Percentiles rank a stretch among this genome's conserved stretches.
Evolutionary conservation across 805 yeast genomes (phyloP).

Genomic region (Trichomonascus vanleenenianus): DNA sequence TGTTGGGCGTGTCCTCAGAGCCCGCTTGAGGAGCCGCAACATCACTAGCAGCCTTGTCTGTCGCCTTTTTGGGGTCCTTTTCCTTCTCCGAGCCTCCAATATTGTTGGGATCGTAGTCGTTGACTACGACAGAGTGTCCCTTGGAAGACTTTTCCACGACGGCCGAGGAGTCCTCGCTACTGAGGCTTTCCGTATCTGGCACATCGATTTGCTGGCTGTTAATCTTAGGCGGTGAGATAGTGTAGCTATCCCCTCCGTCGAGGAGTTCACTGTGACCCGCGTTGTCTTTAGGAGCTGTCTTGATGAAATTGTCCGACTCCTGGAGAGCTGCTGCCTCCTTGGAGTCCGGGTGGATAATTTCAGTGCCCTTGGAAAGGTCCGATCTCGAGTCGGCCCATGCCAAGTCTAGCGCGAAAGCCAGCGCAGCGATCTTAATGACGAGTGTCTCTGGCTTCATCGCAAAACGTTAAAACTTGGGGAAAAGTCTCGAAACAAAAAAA

Average conservation of each 20-base stretch:
- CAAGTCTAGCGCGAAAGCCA: too few relatives aligned
- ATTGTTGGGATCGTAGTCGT: slow-evolving; percentile 31
- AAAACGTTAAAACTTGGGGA: too few relatives aligned
- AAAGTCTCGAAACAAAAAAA: too few relatives aligned
- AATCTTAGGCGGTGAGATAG: slow-evolving; percentile 21
- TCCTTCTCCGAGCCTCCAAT: slow-evolving; percentile 26
- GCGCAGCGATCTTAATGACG: too few relatives aligned
- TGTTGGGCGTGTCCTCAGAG: background rate
- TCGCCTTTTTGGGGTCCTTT: slow-evolving; percentile 12
- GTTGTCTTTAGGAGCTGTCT: slow-evolving; percentile 30
- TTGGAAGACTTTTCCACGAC: slow-evolving; percentile 15
- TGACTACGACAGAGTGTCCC: slow-evolving; percentile 25
- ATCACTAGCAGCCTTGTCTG: slow-evolving; percentile 4
- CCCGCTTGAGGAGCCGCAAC: background rate
- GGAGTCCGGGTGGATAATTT: slow-evolving; percentile 22
- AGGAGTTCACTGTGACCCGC: slow-evolving; percentile 18
- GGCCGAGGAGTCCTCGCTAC: slow-evolving; percentile 12
- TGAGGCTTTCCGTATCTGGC: slow-evolving; percentile 16
- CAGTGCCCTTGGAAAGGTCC: slow-evolving; percentile 20
- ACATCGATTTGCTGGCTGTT: slow-evolving; percentile 17
- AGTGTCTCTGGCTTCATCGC: too few relatives aligned
- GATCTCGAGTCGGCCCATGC: background rate
- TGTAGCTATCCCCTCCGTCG: slow-evolving; percentile 22
- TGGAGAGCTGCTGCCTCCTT: slow-evolving; percentile 20
- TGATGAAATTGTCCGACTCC: slow-evolving; percentile 25